Conservation (phyloP, 2,329 filamentous ascomycete genomes). For the Cordyceps javanica region DNA sequence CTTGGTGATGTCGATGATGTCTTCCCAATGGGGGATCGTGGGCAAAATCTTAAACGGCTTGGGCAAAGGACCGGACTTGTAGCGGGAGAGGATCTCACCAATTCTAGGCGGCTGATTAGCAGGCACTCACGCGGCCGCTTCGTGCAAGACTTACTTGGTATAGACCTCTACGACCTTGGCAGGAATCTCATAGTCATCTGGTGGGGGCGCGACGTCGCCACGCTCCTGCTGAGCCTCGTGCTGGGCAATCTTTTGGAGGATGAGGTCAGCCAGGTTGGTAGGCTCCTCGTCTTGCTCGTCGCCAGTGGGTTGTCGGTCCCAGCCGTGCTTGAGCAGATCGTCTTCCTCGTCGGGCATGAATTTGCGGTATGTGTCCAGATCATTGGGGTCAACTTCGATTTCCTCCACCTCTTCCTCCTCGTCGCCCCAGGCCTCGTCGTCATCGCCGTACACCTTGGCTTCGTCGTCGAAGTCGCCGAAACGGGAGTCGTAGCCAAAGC, state of each 20-base stretch:
- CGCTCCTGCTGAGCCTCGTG: constrained; percentile 66
- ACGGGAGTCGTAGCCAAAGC: constrained; percentile 75
- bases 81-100: constrained; percentile 80
- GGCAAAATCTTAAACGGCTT: constrained; percentile 98
- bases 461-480: constrained; percentile 53
- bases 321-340: constrained; percentile 63
- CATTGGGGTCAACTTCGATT: constrained; percentile 79
- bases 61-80: constrained; percentile 92
- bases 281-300: constrained; percentile 42
- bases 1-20: constrained; percentile 75
- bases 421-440: constrained; percentile 71
- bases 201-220: constrained; percentile 39
- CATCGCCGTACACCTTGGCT: constrained; percentile 40
- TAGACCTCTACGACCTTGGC: constrained; percentile 93
- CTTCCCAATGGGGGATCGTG: constrained; percentile 84
- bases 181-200: constrained; percentile 78
- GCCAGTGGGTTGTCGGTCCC: constrained; percentile 41
- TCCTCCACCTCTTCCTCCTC: constrained; percentile 68
- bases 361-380: constrained; percentile 84
- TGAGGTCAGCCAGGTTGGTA: constrained; percentile 86
- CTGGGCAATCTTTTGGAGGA: constrained; percentile 87
- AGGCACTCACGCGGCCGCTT: constrained; percentile 14
- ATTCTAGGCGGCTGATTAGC: constrained; percentile 44
- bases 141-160: constrained; percentile 56
- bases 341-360: constrained; percentile 74